These are phyloP conservation scores for Collybiopsis confluens DNA, from an alignment of 768 basidiomycete genomes.

Conservation along the genomic window DNA sequence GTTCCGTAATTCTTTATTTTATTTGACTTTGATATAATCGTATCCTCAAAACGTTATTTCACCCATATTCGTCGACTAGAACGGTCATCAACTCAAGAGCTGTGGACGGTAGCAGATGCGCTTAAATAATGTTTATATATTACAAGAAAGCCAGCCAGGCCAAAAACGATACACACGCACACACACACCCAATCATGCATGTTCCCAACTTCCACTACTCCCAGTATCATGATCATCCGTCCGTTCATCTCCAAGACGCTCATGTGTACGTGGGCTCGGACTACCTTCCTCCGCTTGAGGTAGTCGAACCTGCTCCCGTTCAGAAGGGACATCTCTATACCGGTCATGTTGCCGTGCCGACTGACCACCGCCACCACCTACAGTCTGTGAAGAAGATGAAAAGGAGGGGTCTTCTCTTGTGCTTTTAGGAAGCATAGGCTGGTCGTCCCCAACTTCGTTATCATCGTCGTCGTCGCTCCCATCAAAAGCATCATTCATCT, in stretches of 20 bases:
- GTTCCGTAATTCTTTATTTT: too few species aligned
- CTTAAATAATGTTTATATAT: too few species aligned
- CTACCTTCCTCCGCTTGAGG: background rate
- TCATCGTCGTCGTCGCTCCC: constrained; percentile 70
- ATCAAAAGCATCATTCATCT: constrained; percentile 95
- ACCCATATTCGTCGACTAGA: too few species aligned
- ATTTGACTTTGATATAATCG: too few species aligned
- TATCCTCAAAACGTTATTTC: too few species aligned
- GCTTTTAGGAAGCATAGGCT: constrained; percentile 49
- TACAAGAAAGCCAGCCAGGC: too few species aligned
- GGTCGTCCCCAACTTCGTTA: constrained; percentile 52
- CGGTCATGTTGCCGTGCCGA: background rate
- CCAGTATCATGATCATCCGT: constrained; percentile 2
- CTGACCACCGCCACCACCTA: background rate
- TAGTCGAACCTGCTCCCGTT: background rate
- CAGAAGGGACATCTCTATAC: background rate
- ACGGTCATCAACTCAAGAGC: too few species aligned
- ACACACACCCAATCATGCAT: background rate
- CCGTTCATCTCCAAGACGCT: background rate
- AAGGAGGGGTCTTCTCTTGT: constrained; percentile 18
- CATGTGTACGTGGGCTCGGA: background rate
- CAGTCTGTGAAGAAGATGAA: background rate
- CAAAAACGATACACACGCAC: too few species aligned
- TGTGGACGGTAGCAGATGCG: too few species aligned
- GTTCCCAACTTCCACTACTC: constrained; percentile 8